Evolutionary conservation across 83 land plant species (phyloP), one percentile per base, ranked within the genome.

Genomic region (Picea abies): DNA sequence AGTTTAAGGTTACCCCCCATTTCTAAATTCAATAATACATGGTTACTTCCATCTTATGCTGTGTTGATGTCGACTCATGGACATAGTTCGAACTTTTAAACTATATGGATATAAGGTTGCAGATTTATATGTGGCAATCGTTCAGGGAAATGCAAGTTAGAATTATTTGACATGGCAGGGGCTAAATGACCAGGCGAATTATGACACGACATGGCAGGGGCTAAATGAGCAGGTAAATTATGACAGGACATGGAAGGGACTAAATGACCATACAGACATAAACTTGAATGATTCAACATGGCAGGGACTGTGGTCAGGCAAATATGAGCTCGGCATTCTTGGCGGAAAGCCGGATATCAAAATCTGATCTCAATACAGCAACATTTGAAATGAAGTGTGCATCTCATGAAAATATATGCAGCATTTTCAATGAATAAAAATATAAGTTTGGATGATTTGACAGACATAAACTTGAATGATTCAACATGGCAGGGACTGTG

Each of bases 401-500:
- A 5, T 41, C 44, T 41, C 2, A 5, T 41, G 44, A 41, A 41
- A 41, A 41, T 41, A 41, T 41, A 41, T 41, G 44, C 44, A 41
- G 44, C 44, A 41, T 4, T 41, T 5, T 41, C 44, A 41, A 41
- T 41, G 44, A 41, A 41, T 41, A 41, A 17, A 39, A 71, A 41
- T 71, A 4, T 68, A 37, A 68, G 71, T 44, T n/a, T 75, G 16
- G 89, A 84, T 63, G 91, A 81, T 7, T 12, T 86, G 15, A 86
- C 81, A 82, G 63, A 69, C 49, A 66, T 63, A 70, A 76, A 60
- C 25, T 62, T 70, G 8, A 89, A 41, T 41, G 44, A 41, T 41
- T 5, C 6, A 26, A 25, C 79, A 23, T 77, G 78, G 19, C 19
- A 63, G 65, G 65, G n/a, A 63, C n/a, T 17, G 22, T 63, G n/a